Conservation (phyloP, 1,284 basidiomycete species). For the Apiotrichum gracile region DNA sequence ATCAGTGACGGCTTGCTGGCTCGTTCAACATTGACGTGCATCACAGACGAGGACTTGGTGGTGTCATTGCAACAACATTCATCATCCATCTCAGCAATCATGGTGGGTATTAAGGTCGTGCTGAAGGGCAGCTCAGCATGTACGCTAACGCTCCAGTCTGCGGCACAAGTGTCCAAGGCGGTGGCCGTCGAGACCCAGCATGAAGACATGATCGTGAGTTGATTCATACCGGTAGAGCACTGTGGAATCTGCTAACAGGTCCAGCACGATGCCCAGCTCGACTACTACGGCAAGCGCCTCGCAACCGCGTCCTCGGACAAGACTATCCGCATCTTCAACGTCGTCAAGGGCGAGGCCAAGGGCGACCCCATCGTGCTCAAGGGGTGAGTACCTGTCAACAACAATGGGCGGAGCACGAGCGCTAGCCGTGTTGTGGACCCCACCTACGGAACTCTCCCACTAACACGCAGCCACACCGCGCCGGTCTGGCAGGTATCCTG, state of each 20-base stretch:
- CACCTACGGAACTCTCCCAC: too few species aligned
- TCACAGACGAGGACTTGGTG: background rate
- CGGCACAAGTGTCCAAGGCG: conserved; percentile 32
- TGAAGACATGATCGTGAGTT: conserved; percentile 87
- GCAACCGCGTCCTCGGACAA: conserved; percentile 96
- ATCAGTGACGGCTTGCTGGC: background rate
- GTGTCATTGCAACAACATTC: too few species aligned
- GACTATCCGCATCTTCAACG: conserved; percentile 92
- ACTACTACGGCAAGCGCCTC: conserved; percentile 94
- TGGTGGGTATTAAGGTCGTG: too few species aligned
- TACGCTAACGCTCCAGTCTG: conserved; percentile 20
- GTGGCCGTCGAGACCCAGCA: conserved; percentile 72
- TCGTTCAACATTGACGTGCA: background rate
- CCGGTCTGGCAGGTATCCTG: conserved; percentile 99
- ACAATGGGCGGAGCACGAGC: background rate
- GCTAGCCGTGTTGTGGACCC: background rate
- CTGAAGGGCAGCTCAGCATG: too few species aligned
- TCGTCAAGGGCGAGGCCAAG: conserved; percentile 72
- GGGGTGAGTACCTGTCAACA: conserved; percentile 63
- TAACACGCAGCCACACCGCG: conserved; percentile 66
- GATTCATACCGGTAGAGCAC: background rate
- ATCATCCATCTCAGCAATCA: too few species aligned
- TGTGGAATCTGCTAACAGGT: background rate
- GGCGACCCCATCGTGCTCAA: conserved; percentile 68
- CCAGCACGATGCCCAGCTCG: conserved; percentile 94